Evolutionary conservation across 2,329 filamentous ascomycete species (phyloP).

Genomic region (Curvularia hawaiiensis): DNA sequence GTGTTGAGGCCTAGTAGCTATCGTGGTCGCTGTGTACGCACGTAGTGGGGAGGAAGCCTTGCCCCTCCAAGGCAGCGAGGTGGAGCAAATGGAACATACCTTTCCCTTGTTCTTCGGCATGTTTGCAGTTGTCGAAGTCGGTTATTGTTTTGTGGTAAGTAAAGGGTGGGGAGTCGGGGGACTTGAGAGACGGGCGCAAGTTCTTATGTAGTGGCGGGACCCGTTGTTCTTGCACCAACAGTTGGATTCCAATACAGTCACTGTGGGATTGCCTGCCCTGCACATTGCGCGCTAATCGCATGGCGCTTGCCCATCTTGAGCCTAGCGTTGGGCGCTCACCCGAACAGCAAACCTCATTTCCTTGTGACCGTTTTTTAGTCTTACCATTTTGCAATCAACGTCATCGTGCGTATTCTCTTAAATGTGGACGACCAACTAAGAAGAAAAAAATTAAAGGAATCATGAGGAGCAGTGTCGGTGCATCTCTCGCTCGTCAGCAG

Average conservation of each 20-base stretch:
- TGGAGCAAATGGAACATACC: conserved; percentile 58
- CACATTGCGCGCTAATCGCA: conserved; percentile 17
- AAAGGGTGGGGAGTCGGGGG: conserved; percentile 9
- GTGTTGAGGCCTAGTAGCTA: conserved; percentile 22
- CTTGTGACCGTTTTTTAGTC: background rate
- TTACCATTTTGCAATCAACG: conserved; percentile 2
- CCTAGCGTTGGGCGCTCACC: conserved; percentile 12
- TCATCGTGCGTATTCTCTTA: conserved; percentile 12
- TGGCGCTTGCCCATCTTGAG: conserved; percentile 2
- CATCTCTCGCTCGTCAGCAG: conserved; percentile 20
- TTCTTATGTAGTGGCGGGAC: conserved; percentile 21
- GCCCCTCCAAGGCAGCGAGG: conserved; percentile 13
- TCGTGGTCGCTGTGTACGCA: conserved; percentile 12
- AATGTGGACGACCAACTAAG: background rate
- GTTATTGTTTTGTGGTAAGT: background rate
- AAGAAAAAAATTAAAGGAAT: conserved; percentile 2
- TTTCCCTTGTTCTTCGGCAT: conserved; percentile 99
- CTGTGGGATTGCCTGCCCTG: conserved; percentile 22
- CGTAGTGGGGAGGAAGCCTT: conserved; percentile 22
- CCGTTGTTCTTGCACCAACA: conserved; percentile 22
- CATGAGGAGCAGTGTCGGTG: conserved; percentile 22
- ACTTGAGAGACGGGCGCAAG: conserved; percentile 8
- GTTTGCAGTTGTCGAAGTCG: conserved; percentile 47
- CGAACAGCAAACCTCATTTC: conserved; percentile 4
- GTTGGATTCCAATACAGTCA: conserved; percentile 15